Evolutionary conservation across 345 rosid species (phyloP).

Genomic region (Corchorus capsularis): DNA sequence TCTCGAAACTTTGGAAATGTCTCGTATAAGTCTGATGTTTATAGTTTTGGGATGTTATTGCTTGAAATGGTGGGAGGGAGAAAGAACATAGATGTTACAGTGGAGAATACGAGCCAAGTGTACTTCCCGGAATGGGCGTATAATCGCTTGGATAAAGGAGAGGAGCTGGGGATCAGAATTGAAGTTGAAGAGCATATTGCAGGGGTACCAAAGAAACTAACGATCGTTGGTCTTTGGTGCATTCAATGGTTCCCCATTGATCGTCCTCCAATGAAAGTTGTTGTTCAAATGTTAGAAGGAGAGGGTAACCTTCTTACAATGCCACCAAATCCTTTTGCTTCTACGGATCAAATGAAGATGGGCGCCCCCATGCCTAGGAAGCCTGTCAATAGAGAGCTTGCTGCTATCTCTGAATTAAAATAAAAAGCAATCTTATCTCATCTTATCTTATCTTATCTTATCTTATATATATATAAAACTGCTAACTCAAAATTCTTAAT

Average conservation of each 20-base stretch:
- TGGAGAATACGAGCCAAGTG: conserved; percentile 14
- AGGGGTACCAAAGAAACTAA: conserved; percentile 11
- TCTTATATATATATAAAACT: too few species aligned
- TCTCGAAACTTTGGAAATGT: conserved; percentile 20
- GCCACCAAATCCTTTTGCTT: conserved; percentile 10
- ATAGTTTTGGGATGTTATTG: conserved; percentile 20
- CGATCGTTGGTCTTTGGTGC: conserved; percentile 24
- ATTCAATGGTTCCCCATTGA: conserved; percentile 15
- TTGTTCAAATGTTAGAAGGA: conserved; percentile 13
- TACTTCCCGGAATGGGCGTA: conserved; percentile 21
- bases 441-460: too few species aligned
- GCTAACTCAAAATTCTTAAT: too few species aligned
- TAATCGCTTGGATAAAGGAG: conserved; percentile 10
- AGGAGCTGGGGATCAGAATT: not conserved
- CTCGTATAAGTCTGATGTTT: conserved; percentile 20
- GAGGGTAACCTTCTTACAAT: not conserved
- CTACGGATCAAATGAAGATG: not conserved
- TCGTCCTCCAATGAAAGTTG: conserved; percentile 16
- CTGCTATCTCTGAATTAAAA: conserved; percentile 5
- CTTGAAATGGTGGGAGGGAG: conserved; percentile 38
- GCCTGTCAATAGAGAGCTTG: not conserved
- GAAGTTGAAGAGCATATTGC: conserved; percentile 5
- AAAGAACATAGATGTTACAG: conserved; percentile 13
- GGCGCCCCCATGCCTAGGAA: not conserved
- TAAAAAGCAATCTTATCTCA: too few species aligned